A percentile compares a stretch with the other conserved stretches of the same genome.
phyloP scores from a whole-genome alignment of 768 basidiomycete species.

The Suillus tomentosus region DNA sequence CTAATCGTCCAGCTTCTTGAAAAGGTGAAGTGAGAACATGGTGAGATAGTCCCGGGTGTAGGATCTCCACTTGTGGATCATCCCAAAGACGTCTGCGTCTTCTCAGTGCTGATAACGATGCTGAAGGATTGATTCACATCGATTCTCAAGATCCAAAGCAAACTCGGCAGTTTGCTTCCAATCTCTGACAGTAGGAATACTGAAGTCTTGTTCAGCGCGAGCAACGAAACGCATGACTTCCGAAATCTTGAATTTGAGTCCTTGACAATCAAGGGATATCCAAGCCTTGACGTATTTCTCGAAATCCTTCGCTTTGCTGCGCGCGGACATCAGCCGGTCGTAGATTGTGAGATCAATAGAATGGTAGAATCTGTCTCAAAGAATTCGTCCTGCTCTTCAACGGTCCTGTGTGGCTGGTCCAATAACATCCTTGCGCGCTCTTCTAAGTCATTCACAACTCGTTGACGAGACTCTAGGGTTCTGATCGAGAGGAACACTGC shows the following conservation, averaged over 20 bases:
- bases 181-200: constrained; percentile 63
- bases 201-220: constrained; percentile 77
- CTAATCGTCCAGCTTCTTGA: constrained; percentile 72
- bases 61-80: constrained; percentile 70
- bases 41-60: constrained; percentile 72
- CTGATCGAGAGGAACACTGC: constrained; percentile 63
- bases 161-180: constrained; percentile 73
- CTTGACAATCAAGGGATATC: constrained; percentile 58
- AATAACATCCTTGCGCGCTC: constrained; percentile 65
- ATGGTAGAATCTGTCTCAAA: constrained; percentile 62
- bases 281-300: constrained; percentile 78
- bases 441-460: constrained; percentile 78
- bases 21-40: constrained; percentile 72
- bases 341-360: constrained; percentile 67
- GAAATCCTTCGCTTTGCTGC: constrained; percentile 73
- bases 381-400: constrained; percentile 77
- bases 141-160: constrained; percentile 74
- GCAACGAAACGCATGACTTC: constrained; percentile 71
- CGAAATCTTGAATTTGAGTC: constrained; percentile 59
- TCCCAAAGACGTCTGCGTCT: constrained; percentile 66
- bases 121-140: constrained; percentile 73
- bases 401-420: constrained; percentile 68
- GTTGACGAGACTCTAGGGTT: constrained; percentile 62
- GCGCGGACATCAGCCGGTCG: constrained; percentile 64
- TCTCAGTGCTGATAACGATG: constrained; percentile 58